Conservation (phyloP, 805 yeast species). For the Hanseniaspora thailandica region DNA sequence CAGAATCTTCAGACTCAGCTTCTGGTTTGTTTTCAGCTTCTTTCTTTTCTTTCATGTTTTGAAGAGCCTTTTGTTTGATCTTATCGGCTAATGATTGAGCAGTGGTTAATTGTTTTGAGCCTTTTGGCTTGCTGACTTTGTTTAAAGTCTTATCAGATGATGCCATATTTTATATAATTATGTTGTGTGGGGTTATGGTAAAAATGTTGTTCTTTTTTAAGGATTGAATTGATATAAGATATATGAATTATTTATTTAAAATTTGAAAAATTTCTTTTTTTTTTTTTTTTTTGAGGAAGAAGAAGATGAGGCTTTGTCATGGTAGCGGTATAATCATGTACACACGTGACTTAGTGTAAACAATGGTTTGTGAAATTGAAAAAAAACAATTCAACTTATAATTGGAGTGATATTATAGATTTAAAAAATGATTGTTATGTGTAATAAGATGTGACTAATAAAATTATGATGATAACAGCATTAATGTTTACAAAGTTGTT, state of each 20-base stretch:
- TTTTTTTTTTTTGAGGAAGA: background rate
- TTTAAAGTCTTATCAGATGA: background rate
- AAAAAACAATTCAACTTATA: no score
- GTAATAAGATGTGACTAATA: no score
- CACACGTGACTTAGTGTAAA: background rate
- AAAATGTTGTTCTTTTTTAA: background rate
- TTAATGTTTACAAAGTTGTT: no score
- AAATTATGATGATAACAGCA: no score
- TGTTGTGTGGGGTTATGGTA: background rate
- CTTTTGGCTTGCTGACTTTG: background rate
- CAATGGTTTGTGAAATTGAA: background rate
- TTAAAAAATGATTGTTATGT: no score
- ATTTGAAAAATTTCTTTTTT: background rate
- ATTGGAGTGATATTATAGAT: no score
- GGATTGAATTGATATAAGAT: no score
- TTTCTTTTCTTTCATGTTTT: constrained; percentile 21
- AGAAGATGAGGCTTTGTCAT: no score
- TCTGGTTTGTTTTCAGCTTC: constrained; percentile 17
- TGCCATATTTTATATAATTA: background rate
- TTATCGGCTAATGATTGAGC: constrained; percentile 44
- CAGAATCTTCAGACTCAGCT: constrained; percentile 17
- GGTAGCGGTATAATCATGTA: background rate
- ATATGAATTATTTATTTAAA: no score
- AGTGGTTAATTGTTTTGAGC: background rate
- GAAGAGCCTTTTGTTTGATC: constrained; percentile 36